A percentile compares a stretch with the other conserved stretches of the same genome.
These are phyloP conservation scores for Catunica adiposa DNA, from an alignment of 2,329 filamentous ascomycete genomes.

Conservation along the genomic window DNA sequence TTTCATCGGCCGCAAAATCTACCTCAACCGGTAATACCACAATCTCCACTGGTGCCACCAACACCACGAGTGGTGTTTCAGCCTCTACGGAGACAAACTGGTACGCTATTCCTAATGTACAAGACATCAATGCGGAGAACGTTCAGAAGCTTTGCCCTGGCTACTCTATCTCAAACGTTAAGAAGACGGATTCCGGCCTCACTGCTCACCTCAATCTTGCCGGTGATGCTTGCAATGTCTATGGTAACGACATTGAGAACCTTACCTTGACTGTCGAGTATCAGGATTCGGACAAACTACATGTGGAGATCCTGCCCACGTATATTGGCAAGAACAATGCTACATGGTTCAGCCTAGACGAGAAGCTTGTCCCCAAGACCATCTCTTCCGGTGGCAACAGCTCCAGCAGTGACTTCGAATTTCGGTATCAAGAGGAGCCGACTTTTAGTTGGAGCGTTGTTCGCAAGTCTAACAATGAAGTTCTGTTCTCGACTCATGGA, in stretches of 20 bases:
- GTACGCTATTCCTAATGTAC: conserved; percentile 13
- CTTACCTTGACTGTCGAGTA: conserved; percentile 53
- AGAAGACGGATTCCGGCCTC: conserved; percentile 35
- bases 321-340: conserved; percentile 43
- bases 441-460: conserved; percentile 54
- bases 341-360: conserved; percentile 51
- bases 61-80: no score
- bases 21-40: neutral
- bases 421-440: conserved; percentile 35
- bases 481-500: conserved; percentile 50
- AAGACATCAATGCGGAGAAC: conserved; percentile 13
- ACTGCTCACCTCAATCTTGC: conserved; percentile 55
- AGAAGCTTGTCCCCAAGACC: conserved; percentile 44
- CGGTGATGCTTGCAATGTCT: conserved; percentile 56
- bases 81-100: neutral
- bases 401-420: conserved; percentile 36
- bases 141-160: conserved; percentile 41
- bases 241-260: conserved; percentile 55
- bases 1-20: neutral
- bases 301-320: conserved; percentile 52
- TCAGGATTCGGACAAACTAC: conserved; percentile 47
- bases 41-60: neutral
- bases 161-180: conserved; percentile 47
- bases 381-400: conserved; percentile 54
- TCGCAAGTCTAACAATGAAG: conserved; percentile 42